These are phyloP conservation scores for Debaryomyces subglobosus DNA, from an alignment of 1,139 yeast genomes.

Conservation along the genomic window DNA sequence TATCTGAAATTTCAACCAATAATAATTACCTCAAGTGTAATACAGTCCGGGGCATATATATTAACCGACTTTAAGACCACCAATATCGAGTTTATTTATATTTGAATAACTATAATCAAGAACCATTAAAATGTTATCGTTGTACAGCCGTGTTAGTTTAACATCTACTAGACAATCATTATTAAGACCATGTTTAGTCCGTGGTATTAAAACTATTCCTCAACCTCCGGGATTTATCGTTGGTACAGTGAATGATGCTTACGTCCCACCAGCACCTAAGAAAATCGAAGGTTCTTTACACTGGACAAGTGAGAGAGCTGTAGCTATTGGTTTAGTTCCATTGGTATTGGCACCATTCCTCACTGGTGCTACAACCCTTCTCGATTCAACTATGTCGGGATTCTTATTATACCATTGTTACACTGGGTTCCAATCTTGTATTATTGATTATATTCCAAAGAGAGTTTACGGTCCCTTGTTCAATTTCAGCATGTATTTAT, in stretches of 20 bases:
- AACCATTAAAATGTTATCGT: conserved; percentile 27
- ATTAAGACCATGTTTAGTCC: conserved; percentile 23
- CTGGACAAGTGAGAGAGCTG: conserved; percentile 80
- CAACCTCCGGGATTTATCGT: conserved; percentile 72
- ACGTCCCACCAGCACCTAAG: conserved; percentile 61
- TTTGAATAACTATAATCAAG: neutral
- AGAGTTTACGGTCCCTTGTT: conserved; percentile 80
- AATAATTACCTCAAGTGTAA: conserved; percentile 13
- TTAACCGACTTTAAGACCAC: conserved; percentile 1
- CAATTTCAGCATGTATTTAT: conserved; percentile 60
- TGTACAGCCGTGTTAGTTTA: conserved; percentile 32
- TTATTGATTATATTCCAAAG: conserved; percentile 84
- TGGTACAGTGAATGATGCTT: conserved; percentile 84
- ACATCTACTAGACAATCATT: conserved; percentile 20
- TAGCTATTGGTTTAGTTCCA: conserved; percentile 75
- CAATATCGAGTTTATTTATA: neutral
- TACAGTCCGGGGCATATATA: conserved; percentile 12
- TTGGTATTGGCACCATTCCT: conserved; percentile 72
- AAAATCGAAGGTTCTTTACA: conserved; percentile 81
- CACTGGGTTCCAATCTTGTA: conserved; percentile 83
- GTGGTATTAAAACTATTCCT: conserved; percentile 44
- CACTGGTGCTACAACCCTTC: conserved; percentile 65
- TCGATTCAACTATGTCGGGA: conserved; percentile 71
- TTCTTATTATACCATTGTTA: conserved; percentile 73
- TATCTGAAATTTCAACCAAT: conserved; percentile 11